Conservation (phyloP, 1,284 basidiomycete species). For the Xerocomus nothofagi region DNA sequence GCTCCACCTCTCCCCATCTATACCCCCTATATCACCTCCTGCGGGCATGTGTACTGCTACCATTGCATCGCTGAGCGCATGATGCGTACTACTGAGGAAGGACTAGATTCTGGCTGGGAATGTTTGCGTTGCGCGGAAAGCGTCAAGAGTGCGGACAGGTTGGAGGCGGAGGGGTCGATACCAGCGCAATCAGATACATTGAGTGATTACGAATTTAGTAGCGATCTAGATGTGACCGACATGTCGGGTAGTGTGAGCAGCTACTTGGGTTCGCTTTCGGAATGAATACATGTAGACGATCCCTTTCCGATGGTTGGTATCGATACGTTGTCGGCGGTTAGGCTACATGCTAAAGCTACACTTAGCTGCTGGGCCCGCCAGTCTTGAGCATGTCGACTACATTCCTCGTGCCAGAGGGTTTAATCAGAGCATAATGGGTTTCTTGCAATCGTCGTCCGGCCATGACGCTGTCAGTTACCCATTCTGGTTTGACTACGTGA, state of each 20-base stretch:
- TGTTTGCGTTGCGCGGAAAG: slow-evolving; percentile 74
- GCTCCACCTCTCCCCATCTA: slow-evolving; percentile 60
- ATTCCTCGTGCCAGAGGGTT: slow-evolving; percentile 23
- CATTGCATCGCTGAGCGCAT: slow-evolving; percentile 83
- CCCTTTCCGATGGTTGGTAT: slow-evolving; percentile 1
- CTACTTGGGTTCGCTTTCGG: slow-evolving; percentile 33
- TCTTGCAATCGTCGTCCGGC: slow-evolving; percentile 58
- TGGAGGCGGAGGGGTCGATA: slow-evolving; percentile 31
- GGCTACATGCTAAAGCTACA: slow-evolving; percentile 6
- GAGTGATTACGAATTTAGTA: slow-evolving; percentile 58
- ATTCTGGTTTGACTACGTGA: slow-evolving; percentile 68
- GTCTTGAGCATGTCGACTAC: slow-evolving; percentile 32
- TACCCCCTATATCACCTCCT: slow-evolving; percentile 73
- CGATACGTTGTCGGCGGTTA: slow-evolving; percentile 14
- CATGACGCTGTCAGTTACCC: slow-evolving; percentile 65
- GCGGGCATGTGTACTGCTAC: slow-evolving; percentile 86
- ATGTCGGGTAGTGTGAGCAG: slow-evolving; percentile 35
- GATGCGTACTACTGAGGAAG: slow-evolving; percentile 68
- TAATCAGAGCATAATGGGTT: slow-evolving; percentile 51
- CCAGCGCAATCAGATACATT: slow-evolving; percentile 35
- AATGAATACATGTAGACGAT: slow-evolving; percentile 10
- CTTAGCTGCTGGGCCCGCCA: slow-evolving; percentile 16
- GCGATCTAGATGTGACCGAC: slow-evolving; percentile 44
- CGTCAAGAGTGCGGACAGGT: slow-evolving; percentile 57
- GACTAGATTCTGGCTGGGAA: slow-evolving; percentile 65